These are phyloP conservation scores for Trichophyton mentagrophytes DNA, from an alignment of 2,329 filamentous ascomycete species.

Conservation along the genomic window DNA sequence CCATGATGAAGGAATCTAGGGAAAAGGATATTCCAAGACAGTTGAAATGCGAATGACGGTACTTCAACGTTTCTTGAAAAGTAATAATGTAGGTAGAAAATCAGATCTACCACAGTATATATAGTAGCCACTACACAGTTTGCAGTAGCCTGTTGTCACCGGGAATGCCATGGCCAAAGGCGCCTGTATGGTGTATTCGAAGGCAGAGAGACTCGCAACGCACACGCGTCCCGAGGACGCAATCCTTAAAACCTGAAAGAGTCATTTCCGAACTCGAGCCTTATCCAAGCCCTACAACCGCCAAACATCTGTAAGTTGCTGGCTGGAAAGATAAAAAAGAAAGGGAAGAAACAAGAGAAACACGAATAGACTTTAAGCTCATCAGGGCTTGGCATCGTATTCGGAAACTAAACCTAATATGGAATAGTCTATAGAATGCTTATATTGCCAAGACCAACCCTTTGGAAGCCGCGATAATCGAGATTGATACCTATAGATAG, in stretches of 20 bases:
- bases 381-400: slow-evolving; percentile 4
- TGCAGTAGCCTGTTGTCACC: neutral
- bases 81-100: neutral
- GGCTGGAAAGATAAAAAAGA: neutral
- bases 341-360: neutral
- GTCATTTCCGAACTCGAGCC: neutral
- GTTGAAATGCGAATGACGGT: neutral
- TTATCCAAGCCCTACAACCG: neutral
- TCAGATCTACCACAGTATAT: neutral
- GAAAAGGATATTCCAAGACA: neutral
- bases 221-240: neutral
- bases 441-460: neutral
- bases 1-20: neutral
- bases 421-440: neutral
- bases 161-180: neutral
- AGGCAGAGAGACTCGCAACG: neutral
- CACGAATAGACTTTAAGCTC: neutral
- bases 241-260: neutral
- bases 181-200: neutral
- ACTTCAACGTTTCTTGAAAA: neutral
- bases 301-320: neutral
- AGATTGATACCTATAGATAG: neutral
- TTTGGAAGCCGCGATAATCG: neutral
- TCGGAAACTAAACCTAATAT: slow-evolving; percentile 10
- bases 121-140: neutral